Conservation (phyloP, 108 stramenopile species). For the Cafeteria roenbergensis region DNA sequence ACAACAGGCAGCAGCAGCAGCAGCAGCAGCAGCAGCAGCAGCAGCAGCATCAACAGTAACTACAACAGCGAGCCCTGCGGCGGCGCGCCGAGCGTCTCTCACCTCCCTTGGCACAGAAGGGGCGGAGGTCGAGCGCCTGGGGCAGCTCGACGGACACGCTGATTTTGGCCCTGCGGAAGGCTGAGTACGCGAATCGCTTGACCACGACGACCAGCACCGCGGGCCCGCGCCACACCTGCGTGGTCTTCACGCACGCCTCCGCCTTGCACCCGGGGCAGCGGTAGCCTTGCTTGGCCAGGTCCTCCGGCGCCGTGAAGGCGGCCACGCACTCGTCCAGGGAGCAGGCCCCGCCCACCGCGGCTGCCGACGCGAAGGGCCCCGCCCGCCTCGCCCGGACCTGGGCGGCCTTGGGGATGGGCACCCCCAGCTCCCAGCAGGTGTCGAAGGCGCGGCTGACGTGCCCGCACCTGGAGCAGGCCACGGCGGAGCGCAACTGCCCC, state of each 20-base stretch:
- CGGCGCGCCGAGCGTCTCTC: neutral
- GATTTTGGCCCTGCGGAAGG: constrained; percentile 10
- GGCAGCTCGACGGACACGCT: constrained; percentile 11
- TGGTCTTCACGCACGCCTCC: neutral
- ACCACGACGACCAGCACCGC: constrained; percentile 22
- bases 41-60: neutral
- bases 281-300: constrained; percentile 14
- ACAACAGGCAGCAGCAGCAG: too few species aligned
- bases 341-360: neutral
- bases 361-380: neutral
- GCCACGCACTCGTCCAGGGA: constrained; percentile 17
- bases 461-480: constrained; percentile 31
- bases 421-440: constrained; percentile 33
- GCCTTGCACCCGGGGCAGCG: constrained; percentile 14
- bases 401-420: constrained; percentile 26
- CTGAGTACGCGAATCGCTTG: constrained; percentile 20
- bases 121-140: constrained; percentile 6
- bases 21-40: neutral
- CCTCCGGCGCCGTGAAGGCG: constrained; percentile 12
- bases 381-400: neutral
- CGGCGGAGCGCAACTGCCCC: constrained; percentile 35
- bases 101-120: neutral
- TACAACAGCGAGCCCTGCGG: neutral
- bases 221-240: constrained; percentile 9
- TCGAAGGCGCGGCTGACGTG: constrained; percentile 27